phyloP scores from a whole-genome alignment of 805 yeast species.

The Hanseniaspora mollemarum region DNA sequence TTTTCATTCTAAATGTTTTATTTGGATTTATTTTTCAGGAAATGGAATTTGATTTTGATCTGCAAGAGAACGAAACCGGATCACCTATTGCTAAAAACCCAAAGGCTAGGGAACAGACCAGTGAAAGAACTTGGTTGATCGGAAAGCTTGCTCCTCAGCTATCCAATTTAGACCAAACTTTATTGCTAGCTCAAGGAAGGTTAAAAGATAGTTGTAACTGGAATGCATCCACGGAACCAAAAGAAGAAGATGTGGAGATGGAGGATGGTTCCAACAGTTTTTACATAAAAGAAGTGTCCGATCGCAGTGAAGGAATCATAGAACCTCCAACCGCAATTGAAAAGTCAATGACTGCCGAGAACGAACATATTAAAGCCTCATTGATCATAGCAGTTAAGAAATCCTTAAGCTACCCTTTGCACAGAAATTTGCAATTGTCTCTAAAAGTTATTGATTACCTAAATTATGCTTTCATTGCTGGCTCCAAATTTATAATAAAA shows the following conservation, averaged over 20 bases:
- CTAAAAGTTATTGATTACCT: conserved; percentile 66
- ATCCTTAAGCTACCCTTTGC: conserved; percentile 68
- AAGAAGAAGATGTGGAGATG: conserved; percentile 22
- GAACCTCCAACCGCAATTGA: background rate
- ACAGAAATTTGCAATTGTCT: conserved; percentile 54
- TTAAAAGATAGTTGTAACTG: conserved; percentile 16
- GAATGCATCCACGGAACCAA: conserved; percentile 12
- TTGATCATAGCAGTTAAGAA: conserved; percentile 57
- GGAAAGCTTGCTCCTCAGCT: conserved; percentile 79
- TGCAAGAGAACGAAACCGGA: conserved; percentile 11
- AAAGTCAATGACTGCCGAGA: background rate
- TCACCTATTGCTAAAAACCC: conserved; percentile 18
- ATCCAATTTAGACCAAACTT: conserved; percentile 53
- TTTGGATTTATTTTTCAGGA: conserved; percentile 68
- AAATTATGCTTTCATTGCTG: conserved; percentile 50
- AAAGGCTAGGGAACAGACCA: conserved; percentile 43
- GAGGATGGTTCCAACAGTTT: background rate
- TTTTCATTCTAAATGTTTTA: conserved; percentile 52
- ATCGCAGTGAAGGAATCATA: background rate
- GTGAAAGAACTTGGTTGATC: conserved; percentile 89
- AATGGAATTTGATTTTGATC: conserved; percentile 44
- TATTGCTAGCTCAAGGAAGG: conserved; percentile 28
- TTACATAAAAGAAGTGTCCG: conserved; percentile 13
- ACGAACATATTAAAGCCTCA: conserved; percentile 38
- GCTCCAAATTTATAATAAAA: conserved; percentile 54